Base-by-base conservation (phyloP, 2,329 filamentous ascomycete genomes). In the Cytospora leucostoma region DNA sequence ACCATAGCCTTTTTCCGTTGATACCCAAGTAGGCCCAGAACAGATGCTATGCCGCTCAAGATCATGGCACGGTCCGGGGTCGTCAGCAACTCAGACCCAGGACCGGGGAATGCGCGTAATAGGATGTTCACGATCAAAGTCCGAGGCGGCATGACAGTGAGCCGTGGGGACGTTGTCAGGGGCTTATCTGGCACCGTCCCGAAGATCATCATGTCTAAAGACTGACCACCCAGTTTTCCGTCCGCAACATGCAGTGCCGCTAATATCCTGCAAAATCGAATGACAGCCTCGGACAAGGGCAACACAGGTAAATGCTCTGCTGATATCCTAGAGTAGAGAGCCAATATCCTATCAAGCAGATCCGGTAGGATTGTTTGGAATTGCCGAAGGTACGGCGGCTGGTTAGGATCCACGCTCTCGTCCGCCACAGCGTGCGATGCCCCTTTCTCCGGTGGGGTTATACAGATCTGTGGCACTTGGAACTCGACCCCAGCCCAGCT, bases 1-100 rank as follows among this genome's bases (percentile, higher is more conserved):
- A 97, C 87, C 77, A 98, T 90, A 5, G 91, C 93, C 75, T 96
- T 96, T 77, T 97, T 98, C 63, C 95, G 85, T 64, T 93, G 87
- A 65, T 94, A 85, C 1, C 91, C 92, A 8, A 99, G 77, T 7
- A 86, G 82, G 0, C 92, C 90, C 11, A 97, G 80, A n/a, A 96
- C 87, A n/a, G 90, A 88, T 8, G 92, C 89, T 68, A 98, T 92
- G 13, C 93, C 94, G 68, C 92, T 89, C 17, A 97, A 80, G 40
- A 97, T 88, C 11, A 90, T 86, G 12, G 91, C 87, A 27, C 90
- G 84, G 74, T 97, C 93, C 11, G 88, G 86, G 4, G 89, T 85
- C 3, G 88, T 89, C 59, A 96, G 78, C 34, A 85, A 73, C 67
- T 91, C 89, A 0, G 88, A 83, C 7, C 85, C 81, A 5, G 84